Conservation (phyloP, 129 eudicot species). For the Flaveria linearis region DNA sequence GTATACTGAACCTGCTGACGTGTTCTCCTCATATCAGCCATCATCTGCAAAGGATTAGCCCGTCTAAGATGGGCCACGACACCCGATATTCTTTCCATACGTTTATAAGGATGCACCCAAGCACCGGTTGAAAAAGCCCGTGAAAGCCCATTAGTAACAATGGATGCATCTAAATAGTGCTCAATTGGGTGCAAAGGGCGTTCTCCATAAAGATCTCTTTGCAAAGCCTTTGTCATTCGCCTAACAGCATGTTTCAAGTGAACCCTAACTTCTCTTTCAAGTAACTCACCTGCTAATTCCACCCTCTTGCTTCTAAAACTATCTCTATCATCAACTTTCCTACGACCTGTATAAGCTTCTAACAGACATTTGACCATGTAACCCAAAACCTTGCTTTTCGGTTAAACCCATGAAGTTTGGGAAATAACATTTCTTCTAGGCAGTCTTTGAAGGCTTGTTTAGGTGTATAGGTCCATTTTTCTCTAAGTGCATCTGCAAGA, state of each 20-base stretch:
- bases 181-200: slow-evolving; percentile 55
- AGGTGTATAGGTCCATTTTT: slow-evolving; percentile 57
- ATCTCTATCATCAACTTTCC: slow-evolving; percentile 81
- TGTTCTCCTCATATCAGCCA: slow-evolving; percentile 83
- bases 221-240: slow-evolving; percentile 77
- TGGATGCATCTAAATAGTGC: slow-evolving; percentile 81
- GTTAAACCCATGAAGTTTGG: slow-evolving; percentile 52
- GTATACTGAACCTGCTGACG: slow-evolving; percentile 87
- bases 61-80: slow-evolving; percentile 85
- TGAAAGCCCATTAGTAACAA: slow-evolving; percentile 82
- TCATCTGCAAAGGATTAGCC: slow-evolving; percentile 81
- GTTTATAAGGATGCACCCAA: slow-evolving; percentile 84
- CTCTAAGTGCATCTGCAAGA: slow-evolving; percentile 33
- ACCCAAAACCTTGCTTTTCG: slow-evolving; percentile 73
- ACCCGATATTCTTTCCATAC: slow-evolving; percentile 76
- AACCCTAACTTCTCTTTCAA: slow-evolving; percentile 72
- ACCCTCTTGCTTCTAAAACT: slow-evolving; percentile 86
- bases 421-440: slow-evolving; percentile 51
- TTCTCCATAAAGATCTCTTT: slow-evolving; percentile 77
- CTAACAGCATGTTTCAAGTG: slow-evolving; percentile 80
- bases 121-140: slow-evolving; percentile 93
- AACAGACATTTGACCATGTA: slow-evolving; percentile 88
- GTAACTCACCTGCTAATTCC: slow-evolving; percentile 85
- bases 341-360: slow-evolving; percentile 65
- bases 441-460: slow-evolving; percentile 41